phyloP scores from a whole-genome alignment of 768 basidiomycete genomes.

The Trametes villosa region DNA sequence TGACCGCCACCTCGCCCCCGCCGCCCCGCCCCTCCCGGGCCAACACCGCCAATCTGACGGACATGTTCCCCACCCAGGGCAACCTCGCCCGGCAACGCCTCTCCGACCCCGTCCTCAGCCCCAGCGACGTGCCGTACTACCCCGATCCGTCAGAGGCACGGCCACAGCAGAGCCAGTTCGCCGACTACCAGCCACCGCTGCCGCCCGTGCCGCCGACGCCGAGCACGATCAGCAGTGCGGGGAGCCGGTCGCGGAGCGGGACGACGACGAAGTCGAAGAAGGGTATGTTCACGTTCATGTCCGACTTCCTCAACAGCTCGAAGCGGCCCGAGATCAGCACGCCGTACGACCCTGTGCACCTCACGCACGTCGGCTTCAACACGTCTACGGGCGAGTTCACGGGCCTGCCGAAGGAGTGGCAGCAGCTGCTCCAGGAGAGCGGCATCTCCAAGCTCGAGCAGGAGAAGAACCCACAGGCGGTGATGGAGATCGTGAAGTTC shows the following conservation, averaged over 20 bases:
- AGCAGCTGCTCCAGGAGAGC: constrained; percentile 92
- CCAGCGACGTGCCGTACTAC: constrained; percentile 39
- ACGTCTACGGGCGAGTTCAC: constrained; percentile 98
- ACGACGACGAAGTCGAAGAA: constrained; percentile 56
- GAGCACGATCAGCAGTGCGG: constrained; percentile 29
- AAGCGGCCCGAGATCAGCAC: constrained; percentile 94
- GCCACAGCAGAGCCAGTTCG: constrained; percentile 23
- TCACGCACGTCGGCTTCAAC: constrained; percentile 99
- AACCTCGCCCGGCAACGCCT: constrained; percentile 52
- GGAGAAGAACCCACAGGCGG: constrained; percentile 96
- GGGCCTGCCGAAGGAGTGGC: constrained; percentile 98
- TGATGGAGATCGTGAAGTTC: constrained; percentile 99
- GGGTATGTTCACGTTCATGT: constrained; percentile 65
- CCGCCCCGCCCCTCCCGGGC: constrained; percentile 83
- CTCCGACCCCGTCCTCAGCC: constrained; percentile 47
- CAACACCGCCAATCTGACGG: constrained; percentile 81
- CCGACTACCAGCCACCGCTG: constrained; percentile 21
- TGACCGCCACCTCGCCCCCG: constrained; percentile 50
- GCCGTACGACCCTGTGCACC: constrained; percentile 98
- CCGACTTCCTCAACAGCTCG: constrained; percentile 75
- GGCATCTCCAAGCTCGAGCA: constrained; percentile 95
- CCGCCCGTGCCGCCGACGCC: constrained; percentile 23
- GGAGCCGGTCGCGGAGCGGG: constrained; percentile 46
- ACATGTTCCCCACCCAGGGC: constrained; percentile 59
- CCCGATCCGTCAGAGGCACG: constrained; percentile 30